A percentile compares a stretch with the other conserved stretches of the same genome.
phyloP scores from a whole-genome alignment of 805 yeast genomes.

The Metschnikowia lunata region DNA sequence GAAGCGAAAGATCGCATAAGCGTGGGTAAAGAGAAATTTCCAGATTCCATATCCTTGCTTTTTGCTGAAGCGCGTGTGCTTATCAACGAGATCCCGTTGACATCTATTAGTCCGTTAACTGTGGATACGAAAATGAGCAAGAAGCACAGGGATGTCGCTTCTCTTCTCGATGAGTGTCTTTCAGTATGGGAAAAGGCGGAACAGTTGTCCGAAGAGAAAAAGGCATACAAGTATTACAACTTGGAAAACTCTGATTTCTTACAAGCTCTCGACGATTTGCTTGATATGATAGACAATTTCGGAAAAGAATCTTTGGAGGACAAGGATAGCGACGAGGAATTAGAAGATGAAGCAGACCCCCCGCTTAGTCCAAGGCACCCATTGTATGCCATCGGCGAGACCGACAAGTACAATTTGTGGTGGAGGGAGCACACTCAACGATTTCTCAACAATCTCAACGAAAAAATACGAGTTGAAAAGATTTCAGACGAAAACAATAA shows the following conservation, averaged over 20 bases:
- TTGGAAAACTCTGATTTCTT: constrained; percentile 48
- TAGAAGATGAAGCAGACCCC: constrained; percentile 31
- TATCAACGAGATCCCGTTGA: constrained; percentile 55
- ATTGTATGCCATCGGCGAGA: constrained; percentile 37
- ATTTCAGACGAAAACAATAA: constrained; percentile 12
- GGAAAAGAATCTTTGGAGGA: constrained; percentile 48
- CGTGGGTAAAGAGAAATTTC: constrained; percentile 49
- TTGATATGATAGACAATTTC: constrained; percentile 64
- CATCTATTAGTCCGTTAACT: constrained; percentile 49
- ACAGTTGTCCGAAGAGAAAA: constrained; percentile 18
- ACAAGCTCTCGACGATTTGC: constrained; percentile 58
- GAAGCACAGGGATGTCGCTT: constrained; percentile 30
- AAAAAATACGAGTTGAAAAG: constrained; percentile 14
- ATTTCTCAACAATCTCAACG: constrained; percentile 30
- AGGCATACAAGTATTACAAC: constrained; percentile 30
- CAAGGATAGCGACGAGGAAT: constrained; percentile 57
- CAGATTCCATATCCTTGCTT: constrained; percentile 43
- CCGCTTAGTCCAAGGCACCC: constrained; percentile 53
- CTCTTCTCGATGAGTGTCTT: constrained; percentile 45
- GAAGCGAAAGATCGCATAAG: constrained; percentile 70
- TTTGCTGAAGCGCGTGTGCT: constrained; percentile 54
- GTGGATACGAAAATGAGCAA: constrained; percentile 30
- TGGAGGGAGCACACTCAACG: constrained; percentile 45
- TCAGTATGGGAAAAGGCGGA: constrained; percentile 44
- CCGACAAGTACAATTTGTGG: constrained; percentile 49